Base-by-base conservation (phyloP, 2,329 filamentous ascomycete genomes). In the Trichophyton mentagrophytes region DNA sequence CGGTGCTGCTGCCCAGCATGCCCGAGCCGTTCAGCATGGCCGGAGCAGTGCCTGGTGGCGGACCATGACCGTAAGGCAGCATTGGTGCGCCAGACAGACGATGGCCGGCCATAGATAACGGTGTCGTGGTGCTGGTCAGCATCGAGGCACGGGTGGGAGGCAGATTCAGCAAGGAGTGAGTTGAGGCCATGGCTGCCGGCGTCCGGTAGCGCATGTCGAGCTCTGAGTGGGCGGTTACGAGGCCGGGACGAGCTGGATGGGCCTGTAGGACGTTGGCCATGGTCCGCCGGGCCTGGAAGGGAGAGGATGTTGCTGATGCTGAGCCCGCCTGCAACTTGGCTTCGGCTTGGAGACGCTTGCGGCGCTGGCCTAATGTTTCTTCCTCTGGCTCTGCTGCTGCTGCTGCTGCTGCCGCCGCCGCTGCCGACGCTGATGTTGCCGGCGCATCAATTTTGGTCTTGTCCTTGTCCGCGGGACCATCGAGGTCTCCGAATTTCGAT, bases 221-320 rank as follows among this genome's bases (percentile, higher is more conserved):
- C 40, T 53, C 33, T 46, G 47, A 53, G 27, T 51, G 56, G 1
- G 61, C 25, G 15, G 38, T 53, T 36, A 56, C 30, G 15, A 49
- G 63, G 62, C 55, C 55, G 13, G 55, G 72, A 69, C 56, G 59
- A 25, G 72, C 70, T 4, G 82, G 82, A 65, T 83, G 80, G 1
- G 78, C 77, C 62, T 80, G 75, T 8, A 87, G 78, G 33, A 79
- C 67, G 64, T 76, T 70, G 6, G 76, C 76, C 72, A 79, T 77
- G 64, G 76, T 80, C 47, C 72, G 73, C 61, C 76, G 71, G 57
- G 71, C 69, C 53, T 70, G 70, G 1, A 70, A 47, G 7, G 25
- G 55, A 8, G 33, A 13, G 20, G 30, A 60, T 27, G 62, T 53
- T 46, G 64, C 44, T 25, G 20, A 13, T 20, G 8, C 20, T 25